Percentiles rank a stretch among this genome's conserved stretches.
These are phyloP conservation scores for Cyberlindnera suaveolens DNA, from an alignment of 805 yeast genomes.

Conservation along the genomic window DNA sequence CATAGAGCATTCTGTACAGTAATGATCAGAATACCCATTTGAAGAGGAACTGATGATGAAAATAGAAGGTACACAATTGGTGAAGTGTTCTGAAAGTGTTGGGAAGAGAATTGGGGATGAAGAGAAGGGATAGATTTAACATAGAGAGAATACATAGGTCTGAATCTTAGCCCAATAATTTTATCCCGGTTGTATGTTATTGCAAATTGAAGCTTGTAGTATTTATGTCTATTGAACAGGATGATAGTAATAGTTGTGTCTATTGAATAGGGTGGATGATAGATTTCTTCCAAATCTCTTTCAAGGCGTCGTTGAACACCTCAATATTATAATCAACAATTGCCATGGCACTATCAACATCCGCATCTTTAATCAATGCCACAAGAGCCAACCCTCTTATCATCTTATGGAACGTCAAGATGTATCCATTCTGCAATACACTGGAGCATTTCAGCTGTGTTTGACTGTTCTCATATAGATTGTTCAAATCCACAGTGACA, in stretches of 20 bases:
- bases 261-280: slow-evolving; percentile 5
- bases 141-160: slow-evolving; percentile 1
- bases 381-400: slow-evolving; percentile 88
- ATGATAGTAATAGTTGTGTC: background rate
- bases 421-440: slow-evolving; percentile 74
- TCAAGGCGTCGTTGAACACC: slow-evolving; percentile 68
- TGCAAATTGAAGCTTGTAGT: background rate
- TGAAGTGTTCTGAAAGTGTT: background rate
- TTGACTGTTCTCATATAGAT: slow-evolving; percentile 41
- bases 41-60: too few species aligned
- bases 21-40: too few species aligned
- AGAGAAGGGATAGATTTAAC: slow-evolving; percentile 7
- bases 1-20: too few species aligned
- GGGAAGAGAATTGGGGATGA: background rate
- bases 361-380: slow-evolving; percentile 59
- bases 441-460: slow-evolving; percentile 55
- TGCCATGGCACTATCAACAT: slow-evolving; percentile 43
- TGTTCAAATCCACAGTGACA: slow-evolving; percentile 83
- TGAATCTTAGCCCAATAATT: background rate
- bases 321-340: slow-evolving; percentile 87
- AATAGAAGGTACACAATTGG: too few species aligned
- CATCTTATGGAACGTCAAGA: slow-evolving; percentile 83
- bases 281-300: slow-evolving; percentile 47
- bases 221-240: background rate
- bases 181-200: background rate